phyloP scores from a whole-genome alignment of 1,284 basidiomycete genomes.

The Dichomitus squalens region DNA sequence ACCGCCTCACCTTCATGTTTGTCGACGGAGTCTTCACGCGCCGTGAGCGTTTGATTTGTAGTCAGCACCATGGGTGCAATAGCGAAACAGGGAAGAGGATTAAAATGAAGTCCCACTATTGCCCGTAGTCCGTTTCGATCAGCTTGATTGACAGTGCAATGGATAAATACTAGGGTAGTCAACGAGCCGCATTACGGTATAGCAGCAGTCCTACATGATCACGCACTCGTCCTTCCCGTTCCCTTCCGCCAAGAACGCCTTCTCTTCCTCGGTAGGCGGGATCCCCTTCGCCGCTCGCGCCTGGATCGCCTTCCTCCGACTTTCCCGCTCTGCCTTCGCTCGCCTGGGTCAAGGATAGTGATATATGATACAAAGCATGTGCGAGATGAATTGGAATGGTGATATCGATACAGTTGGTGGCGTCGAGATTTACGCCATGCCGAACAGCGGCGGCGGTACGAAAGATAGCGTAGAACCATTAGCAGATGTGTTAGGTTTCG shows the following conservation, averaged over 20 bases:
- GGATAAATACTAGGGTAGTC: background rate
- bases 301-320: conserved; percentile 64
- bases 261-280: conserved; percentile 52
- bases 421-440: conserved; percentile 48
- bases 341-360: conserved; percentile 46
- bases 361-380: conserved; percentile 8
- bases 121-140: background rate
- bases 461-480: conserved; percentile 47
- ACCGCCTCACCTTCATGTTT: background rate
- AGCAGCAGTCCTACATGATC: conserved; percentile 51
- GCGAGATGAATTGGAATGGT: background rate
- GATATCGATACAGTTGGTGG: conserved; percentile 25
- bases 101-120: background rate
- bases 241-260: conserved; percentile 55
- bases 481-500: conserved; percentile 25
- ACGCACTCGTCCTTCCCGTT: conserved; percentile 52
- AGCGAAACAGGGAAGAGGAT: background rate
- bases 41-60: background rate
- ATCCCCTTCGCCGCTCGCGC: conserved; percentile 72
- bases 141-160: background rate
- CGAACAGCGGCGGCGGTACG: conserved; percentile 65
- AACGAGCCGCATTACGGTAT: background rate
- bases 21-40: background rate
- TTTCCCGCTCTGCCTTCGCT: conserved; percentile 70
- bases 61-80: background rate